Base-by-base conservation (phyloP, 371 early-diverging fungal species). In the Mortierella sp. region DNA sequence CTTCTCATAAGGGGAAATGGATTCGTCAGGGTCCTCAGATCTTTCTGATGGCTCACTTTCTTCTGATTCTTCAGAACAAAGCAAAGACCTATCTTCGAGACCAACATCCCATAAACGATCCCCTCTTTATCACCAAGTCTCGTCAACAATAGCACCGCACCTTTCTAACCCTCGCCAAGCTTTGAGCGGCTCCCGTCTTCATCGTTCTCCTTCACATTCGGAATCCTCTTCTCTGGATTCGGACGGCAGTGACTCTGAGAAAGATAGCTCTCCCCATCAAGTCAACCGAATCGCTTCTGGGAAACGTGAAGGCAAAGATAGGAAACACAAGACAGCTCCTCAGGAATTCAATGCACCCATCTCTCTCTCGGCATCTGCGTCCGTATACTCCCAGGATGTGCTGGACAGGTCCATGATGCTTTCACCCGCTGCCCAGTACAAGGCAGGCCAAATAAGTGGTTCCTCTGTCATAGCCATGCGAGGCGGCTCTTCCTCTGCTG, bases 11-110 rank as follows among this genome's bases (percentile, higher is more conserved):
- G 37, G 52, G 50, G 72, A 72, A 73, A 56, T 69, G 59, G 73
- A 45, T 56, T 72, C 79, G 57, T 72, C 79, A 29, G 79, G 69
- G 57, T 77, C 79, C 51, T 77, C 79, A 28, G 79, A 77, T 58
- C 79, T 77, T 60, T 77, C 79, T 29, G 79, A 77, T 16, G 79
- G 68, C 55, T 68, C 79, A 56, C 59, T 69, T 30, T 72, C 72
- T 26, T 72, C 79, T 1, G 79, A 77, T 53, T 69, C 68, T 65
- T 71, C 76, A 60, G 9, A 26, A 45, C 23, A 44, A 60, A 25
- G 60, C 21, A 6, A 76, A 57, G 66, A 64, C n/a, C n/a, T 5
- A 65, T 58, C 12, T 52, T 60, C 23, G n/a, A 26, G 43, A 43
- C 23, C 18, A 57, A 46, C 3, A n/a, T 18, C 14, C 65, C 59